phyloP scores from a whole-genome alignment of 805 yeast species.

The Saccharomyces cerevisiae region DNA sequence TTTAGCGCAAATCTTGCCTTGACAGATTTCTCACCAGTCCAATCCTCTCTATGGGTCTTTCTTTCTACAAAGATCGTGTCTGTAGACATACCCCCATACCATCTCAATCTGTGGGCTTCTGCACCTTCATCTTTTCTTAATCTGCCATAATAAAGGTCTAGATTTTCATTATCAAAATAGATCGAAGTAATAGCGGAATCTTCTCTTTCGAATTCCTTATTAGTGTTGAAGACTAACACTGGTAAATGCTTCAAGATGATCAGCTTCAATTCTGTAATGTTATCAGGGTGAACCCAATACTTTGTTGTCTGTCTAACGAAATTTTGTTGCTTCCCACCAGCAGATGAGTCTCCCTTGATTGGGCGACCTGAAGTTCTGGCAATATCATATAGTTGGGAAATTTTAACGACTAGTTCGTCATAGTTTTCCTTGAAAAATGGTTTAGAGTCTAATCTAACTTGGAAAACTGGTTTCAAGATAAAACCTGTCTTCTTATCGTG shows the following conservation, averaged over 20 bases:
- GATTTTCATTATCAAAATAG: slow-evolving; percentile 80
- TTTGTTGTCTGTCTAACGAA: slow-evolving; percentile 97
- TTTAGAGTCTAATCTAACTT: slow-evolving; percentile 83
- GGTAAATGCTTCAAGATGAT: slow-evolving; percentile 91
- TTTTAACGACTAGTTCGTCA: slow-evolving; percentile 79
- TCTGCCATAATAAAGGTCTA: slow-evolving; percentile 91
- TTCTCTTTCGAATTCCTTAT: slow-evolving; percentile 89
- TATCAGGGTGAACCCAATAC: slow-evolving; percentile 99
- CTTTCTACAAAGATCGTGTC: slow-evolving; percentile 93
- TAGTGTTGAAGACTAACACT: slow-evolving; percentile 89
- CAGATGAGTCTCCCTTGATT: slow-evolving; percentile 85
- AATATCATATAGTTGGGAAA: slow-evolving; percentile 81
- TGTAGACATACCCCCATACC: slow-evolving; percentile 97
- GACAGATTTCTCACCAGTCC: slow-evolving; percentile 99
- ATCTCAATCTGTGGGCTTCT: slow-evolving; percentile 93
- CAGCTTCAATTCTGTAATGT: slow-evolving; percentile 90
- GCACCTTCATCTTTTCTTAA: slow-evolving; percentile 97
- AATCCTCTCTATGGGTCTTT: slow-evolving; percentile 97
- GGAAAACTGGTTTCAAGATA: slow-evolving; percentile 84
- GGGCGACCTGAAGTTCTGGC: slow-evolving; percentile 97
- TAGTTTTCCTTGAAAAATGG: slow-evolving; percentile 95
- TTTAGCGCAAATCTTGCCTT: slow-evolving; percentile 92
- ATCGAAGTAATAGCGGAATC: slow-evolving; percentile 96
- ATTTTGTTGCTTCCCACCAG: slow-evolving; percentile 98
- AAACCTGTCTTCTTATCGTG: slow-evolving; percentile 85